Evolutionary conservation across 2,329 filamentous ascomycete species (phyloP).

Genomic region (Fusarium siculi): DNA sequence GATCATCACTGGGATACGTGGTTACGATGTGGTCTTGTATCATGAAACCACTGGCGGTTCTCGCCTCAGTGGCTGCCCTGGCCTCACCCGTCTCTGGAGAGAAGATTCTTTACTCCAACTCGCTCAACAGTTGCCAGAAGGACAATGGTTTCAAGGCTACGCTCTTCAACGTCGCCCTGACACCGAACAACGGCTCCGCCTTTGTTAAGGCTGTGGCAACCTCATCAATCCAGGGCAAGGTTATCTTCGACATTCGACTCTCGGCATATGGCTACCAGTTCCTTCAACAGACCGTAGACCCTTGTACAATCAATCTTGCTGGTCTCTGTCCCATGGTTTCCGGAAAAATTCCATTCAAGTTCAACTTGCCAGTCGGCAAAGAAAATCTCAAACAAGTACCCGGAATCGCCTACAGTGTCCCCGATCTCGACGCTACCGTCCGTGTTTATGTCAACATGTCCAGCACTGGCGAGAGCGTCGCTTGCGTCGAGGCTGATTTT

Average conservation of each 20-base stretch:
- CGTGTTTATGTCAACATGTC: slow-evolving; percentile 82
- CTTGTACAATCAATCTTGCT: slow-evolving; percentile 75
- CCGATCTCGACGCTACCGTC: slow-evolving; percentile 89
- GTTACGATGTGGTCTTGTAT: slow-evolving; percentile 60
- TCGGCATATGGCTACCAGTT: slow-evolving; percentile 85
- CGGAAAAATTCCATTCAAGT: slow-evolving; percentile 79
- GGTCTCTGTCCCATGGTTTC: slow-evolving; percentile 93
- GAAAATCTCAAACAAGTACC: slow-evolving; percentile 75
- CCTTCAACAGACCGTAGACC: slow-evolving; percentile 75
- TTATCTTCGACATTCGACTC: slow-evolving; percentile 80
- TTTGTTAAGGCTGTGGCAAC: slow-evolving; percentile 81
- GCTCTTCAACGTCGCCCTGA: slow-evolving; percentile 86
- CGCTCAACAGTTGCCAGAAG: slow-evolving; percentile 84
- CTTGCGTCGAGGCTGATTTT: slow-evolving; percentile 87
- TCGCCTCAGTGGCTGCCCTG: slow-evolving; percentile 57
- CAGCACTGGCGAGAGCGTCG: slow-evolving; percentile 70
- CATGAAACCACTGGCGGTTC: slow-evolving; percentile 56
- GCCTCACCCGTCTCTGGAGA: slow-evolving; percentile 65
- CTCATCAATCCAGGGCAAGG: slow-evolving; percentile 83
- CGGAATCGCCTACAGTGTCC: slow-evolving; percentile 86
- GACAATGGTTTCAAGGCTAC: slow-evolving; percentile 89
- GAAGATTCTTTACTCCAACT: slow-evolving; percentile 80
- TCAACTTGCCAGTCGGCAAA: slow-evolving; percentile 70
- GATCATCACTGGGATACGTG: slow-evolving; percentile 9
- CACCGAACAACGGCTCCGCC: slow-evolving; percentile 77